phyloP scores from a whole-genome alignment of 768 basidiomycete genomes.

The Myochromella boudieri region DNA sequence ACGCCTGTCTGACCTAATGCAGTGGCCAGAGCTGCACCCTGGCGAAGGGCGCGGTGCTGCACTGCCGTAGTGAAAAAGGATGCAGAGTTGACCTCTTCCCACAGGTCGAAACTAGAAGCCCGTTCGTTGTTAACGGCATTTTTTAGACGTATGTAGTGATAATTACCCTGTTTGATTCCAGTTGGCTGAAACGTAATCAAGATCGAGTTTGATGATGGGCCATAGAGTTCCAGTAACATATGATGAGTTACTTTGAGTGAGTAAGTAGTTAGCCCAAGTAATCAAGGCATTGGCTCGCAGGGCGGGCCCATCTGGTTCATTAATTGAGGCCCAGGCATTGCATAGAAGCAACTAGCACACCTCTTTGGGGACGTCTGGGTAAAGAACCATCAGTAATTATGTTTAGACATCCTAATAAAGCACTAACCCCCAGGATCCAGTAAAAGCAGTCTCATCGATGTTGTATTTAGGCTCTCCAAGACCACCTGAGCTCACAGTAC shows the following conservation, averaged over 20 bases:
- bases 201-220: conserved; percentile 72
- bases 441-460: conserved; percentile 63
- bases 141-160: neutral
- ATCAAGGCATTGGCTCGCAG: conserved; percentile 67
- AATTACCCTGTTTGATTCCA: conserved; percentile 66
- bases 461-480: conserved; percentile 76
- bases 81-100: conserved; percentile 71
- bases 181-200: conserved; percentile 64
- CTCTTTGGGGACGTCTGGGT: conserved; percentile 55
- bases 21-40: conserved; percentile 64
- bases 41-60: conserved; percentile 73
- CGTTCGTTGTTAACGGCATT: conserved; percentile 26
- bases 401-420: neutral
- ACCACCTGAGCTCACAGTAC: conserved; percentile 57
- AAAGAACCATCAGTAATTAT: conserved; percentile 2
- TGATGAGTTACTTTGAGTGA: conserved; percentile 43
- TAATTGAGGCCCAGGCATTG: neutral
- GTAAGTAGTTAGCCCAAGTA: conserved; percentile 63
- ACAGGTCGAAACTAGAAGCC: conserved; percentile 59
- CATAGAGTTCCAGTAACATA: conserved; percentile 56
- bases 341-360: conserved; percentile 24
- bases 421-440: conserved; percentile 44
- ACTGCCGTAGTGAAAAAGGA: conserved; percentile 85
- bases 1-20: conserved; percentile 50
- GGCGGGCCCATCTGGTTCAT: conserved; percentile 64